Percentiles rank a stretch among this genome's conserved stretches.
Conservation (phyloP, 2,329 filamentous ascomycete genomes). For the Ilyonectria destructans region DNA sequence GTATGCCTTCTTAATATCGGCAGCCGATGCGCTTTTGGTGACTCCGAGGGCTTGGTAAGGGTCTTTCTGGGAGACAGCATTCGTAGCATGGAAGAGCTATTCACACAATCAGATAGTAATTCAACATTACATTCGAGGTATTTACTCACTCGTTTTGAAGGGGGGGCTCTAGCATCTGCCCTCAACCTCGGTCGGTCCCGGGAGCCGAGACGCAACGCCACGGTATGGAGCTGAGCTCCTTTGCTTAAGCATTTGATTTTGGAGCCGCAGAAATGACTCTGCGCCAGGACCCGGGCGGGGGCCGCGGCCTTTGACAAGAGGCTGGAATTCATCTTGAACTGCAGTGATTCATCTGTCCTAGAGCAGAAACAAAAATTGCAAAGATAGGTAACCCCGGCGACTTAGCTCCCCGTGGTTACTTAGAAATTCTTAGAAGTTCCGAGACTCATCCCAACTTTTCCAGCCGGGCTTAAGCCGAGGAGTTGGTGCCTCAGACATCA, state of each 20-base stretch:
- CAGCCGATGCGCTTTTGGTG: slow-evolving; percentile 82
- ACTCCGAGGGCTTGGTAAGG: slow-evolving; percentile 93
- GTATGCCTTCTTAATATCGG: slow-evolving; percentile 98
- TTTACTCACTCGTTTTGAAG: slow-evolving; percentile 51
- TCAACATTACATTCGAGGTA: slow-evolving; percentile 10
- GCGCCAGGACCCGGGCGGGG: slow-evolving; percentile 64
- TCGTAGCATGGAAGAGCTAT: slow-evolving; percentile 76
- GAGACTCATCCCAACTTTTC: slow-evolving; percentile 52
- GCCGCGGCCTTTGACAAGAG: slow-evolving; percentile 64
- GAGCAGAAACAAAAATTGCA: slow-evolving; percentile 28
- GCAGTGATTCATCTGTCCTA: slow-evolving; percentile 50
- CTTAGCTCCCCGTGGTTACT: slow-evolving; percentile 36
- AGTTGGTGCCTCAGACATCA: slow-evolving; percentile 49
- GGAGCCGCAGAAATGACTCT: slow-evolving; percentile 59
- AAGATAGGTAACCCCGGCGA: slow-evolving; percentile 34
- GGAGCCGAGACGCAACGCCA: slow-evolving; percentile 43
- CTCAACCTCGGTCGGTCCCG: slow-evolving; percentile 40
- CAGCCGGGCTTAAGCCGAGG: slow-evolving; percentile 49
- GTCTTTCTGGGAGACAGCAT: slow-evolving; percentile 74
- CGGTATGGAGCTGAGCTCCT: slow-evolving; percentile 55
- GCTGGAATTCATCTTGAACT: slow-evolving; percentile 64
- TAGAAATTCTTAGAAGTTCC: slow-evolving; percentile 46
- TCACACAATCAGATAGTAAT: slow-evolving; percentile 36
- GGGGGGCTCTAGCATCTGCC: slow-evolving; percentile 37
- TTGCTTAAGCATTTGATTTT: slow-evolving; percentile 61